Percentiles rank a stretch among this genome's conserved stretches.
These are phyloP conservation scores for Penicillium parvum DNA, from an alignment of 495 filamentous ascomycete species.

Conservation along the genomic window DNA sequence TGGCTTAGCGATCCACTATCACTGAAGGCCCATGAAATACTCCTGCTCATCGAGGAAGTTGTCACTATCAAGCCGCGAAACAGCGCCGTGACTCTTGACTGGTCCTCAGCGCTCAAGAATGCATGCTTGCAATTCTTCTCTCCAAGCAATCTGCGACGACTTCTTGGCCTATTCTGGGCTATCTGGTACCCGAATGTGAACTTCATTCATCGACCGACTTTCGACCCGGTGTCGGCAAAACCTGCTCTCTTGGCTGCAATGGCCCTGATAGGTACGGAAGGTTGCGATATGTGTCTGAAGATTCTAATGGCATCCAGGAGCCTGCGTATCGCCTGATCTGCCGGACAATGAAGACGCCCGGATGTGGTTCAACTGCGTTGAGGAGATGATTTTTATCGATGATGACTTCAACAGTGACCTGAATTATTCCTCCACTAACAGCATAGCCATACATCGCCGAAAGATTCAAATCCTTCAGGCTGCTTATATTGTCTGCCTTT, in stretches of 20 bases:
- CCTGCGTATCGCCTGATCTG: conserved; percentile 19
- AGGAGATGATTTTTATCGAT: conserved; percentile 22
- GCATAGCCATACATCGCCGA: conserved; percentile 4
- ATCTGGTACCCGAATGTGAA: conserved; percentile 25
- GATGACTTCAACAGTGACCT: conserved; percentile 24
- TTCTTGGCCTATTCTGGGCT: conserved; percentile 18
- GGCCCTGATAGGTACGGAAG: conserved; percentile 13
- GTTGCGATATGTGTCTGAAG: neutral
- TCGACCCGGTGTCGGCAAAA: conserved; percentile 14
- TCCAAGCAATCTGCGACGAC: conserved; percentile 15
- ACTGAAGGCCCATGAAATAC: conserved; percentile 21
- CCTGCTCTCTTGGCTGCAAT: conserved; percentile 17
- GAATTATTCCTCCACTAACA: neutral
- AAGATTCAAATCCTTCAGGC: conserved; percentile 22
- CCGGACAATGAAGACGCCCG: conserved; percentile 19
- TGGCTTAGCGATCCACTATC: conserved; percentile 20
- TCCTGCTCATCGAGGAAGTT: conserved; percentile 21
- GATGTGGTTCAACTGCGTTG: conserved; percentile 22
- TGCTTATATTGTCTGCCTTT: conserved; percentile 26
- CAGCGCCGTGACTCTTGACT: conserved; percentile 19
- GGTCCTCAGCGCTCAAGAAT: conserved; percentile 15
- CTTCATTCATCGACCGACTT: conserved; percentile 20
- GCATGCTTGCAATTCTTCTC: conserved; percentile 22
- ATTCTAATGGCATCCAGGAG: conserved; percentile 1
- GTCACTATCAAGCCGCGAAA: conserved; percentile 24